Evolutionary conservation across 768 basidiomycete genomes (phyloP).

Genomic region (Coprinopsis strossmayeri): DNA sequence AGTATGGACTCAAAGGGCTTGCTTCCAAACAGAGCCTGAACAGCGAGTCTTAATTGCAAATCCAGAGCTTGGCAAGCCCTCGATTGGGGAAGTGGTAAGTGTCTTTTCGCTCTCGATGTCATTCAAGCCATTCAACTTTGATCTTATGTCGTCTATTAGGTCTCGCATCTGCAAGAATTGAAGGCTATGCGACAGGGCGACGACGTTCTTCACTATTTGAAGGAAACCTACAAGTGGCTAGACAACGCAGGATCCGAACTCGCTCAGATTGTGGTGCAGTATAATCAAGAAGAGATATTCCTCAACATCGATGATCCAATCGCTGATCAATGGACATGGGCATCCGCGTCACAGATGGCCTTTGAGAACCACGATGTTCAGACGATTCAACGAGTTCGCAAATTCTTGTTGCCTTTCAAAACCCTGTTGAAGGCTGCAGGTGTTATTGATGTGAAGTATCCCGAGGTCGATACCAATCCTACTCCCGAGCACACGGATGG

Average conservation of each 20-base stretch:
- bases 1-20: conserved; percentile 20
- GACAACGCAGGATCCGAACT: conserved; percentile 18
- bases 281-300: conserved; percentile 26
- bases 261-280: conserved; percentile 12
- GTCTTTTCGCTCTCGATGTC: no score
- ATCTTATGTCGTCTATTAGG: conserved; percentile 19
- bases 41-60: conserved; percentile 12
- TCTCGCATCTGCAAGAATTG: conserved; percentile 33
- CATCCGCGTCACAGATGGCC: conserved; percentile 29
- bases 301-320: conserved; percentile 39
- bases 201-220: conserved; percentile 30
- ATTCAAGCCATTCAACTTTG: no score
- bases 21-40: conserved; percentile 13
- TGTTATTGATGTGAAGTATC: conserved; percentile 20
- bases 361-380: conserved; percentile 27
- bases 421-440: conserved; percentile 27
- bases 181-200: conserved; percentile 18
- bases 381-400: conserved; percentile 23
- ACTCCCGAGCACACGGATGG: conserved; percentile 11
- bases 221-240: conserved; percentile 39
- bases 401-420: conserved; percentile 27
- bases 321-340: conserved; percentile 32
- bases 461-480: conserved; percentile 2
- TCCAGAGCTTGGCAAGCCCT: conserved; percentile 15
- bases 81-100: conserved; percentile 18